Evolutionary conservation across 2,329 filamentous ascomycete species (phyloP).

Genomic region (Chaetomium sp.): DNA sequence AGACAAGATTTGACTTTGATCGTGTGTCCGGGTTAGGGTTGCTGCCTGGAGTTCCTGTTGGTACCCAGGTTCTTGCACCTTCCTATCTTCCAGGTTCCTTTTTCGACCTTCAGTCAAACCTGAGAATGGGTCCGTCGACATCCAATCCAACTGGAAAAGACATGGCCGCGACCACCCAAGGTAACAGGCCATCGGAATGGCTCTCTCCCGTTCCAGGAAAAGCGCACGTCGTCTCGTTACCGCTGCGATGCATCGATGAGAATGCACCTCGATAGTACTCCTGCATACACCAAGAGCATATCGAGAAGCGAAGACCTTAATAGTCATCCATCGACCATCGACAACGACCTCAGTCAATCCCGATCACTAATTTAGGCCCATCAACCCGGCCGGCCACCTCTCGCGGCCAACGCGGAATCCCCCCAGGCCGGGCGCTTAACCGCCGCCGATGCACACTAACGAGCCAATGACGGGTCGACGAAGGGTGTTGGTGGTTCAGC

Average conservation of each 20-base stretch:
- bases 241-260: not conserved
- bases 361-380: not conserved
- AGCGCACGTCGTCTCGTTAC: not conserved
- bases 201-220: slow-evolving; percentile 18
- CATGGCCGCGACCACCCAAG: too few species aligned
- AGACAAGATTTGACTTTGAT: not conserved
- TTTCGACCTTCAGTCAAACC: not conserved
- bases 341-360: slow-evolving; percentile 2
- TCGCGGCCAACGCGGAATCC: not conserved
- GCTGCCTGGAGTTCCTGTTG: not conserved
- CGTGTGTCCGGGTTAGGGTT: not conserved
- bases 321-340: not conserved
- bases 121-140: too few species aligned
- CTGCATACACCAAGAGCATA: not conserved
- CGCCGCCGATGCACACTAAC: not conserved
- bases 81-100: not conserved
- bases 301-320: not conserved
- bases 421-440: not conserved
- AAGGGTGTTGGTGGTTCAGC: not conserved
- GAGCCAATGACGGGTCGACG: not conserved
- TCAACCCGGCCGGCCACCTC: not conserved
- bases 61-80: not conserved
- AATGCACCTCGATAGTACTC: slow-evolving; percentile 1
- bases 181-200: not conserved
- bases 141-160: too few species aligned